Evolutionary conservation across 306 rosid species (phyloP), one percentile per base, ranked within the genome.

Genomic region (Gynostemma pentaphyllum): DNA sequence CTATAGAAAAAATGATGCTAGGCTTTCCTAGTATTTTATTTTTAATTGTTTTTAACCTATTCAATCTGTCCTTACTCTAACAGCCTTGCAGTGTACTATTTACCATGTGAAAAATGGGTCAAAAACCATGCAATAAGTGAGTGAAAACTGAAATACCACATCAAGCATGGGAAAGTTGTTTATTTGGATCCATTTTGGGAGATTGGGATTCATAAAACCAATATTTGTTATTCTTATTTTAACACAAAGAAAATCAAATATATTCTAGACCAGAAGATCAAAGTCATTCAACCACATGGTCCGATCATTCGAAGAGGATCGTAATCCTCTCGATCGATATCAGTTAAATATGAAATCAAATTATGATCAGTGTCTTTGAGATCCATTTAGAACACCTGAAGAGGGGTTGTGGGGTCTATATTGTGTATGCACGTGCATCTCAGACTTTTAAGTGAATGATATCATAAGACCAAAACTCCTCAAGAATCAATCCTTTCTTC

Each of bases 141-240:
- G 32, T 1, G 3, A 59, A 34, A 18, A 12, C n/a, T 16, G 45
- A 59, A 39, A 32, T 32, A 32, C 5, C 37, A 32, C 13, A 21
- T 21, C 37, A 37, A 59, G 65, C 65, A 60, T 37, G 48, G 37
- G 65, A 60, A 30, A 39, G 48, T 14, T 39, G 48, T 39, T 45
- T 3, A 34, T 30, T 37, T 37, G 2, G 37, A 61, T 61, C 66
- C 66, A 61, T 39, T 61, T 61, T 61, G 66, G 37, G 23, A 26
- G 22, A 8, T 40, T 61, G 66, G 15, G 66, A 40, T 61, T 40
- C 49, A 39, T 24, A 41, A 10, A 39, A 22, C 24, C 65, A 37
- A 60, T 16, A 59, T 22, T 39, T 39, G 14, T 9, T 13, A 2
- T 13, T 2, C 14, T 1, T 11, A 12, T 41, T 10, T 32, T 7